Evolutionary conservation across 208 protist genomes (phyloP).

Genomic region (Naegleria gruberi): DNA sequence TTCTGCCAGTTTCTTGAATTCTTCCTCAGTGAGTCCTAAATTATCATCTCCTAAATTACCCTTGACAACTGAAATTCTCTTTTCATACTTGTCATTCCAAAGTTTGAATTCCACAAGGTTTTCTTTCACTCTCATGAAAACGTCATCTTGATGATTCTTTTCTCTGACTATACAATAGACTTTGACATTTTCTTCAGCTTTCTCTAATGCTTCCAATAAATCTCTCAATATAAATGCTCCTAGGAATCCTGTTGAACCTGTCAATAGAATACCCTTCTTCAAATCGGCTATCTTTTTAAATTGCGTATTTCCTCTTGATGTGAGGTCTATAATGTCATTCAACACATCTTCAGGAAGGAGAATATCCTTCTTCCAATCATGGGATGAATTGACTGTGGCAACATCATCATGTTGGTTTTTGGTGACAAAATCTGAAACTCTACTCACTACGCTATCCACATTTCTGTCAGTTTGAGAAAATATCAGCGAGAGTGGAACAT

Average conservation of each 20-base stretch:
- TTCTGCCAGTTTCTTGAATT: neutral
- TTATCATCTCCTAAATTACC: neutral
- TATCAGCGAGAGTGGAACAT: neutral
- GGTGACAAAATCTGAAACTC: neutral
- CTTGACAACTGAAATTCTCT: neutral
- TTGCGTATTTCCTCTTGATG: neutral
- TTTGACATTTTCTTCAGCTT: neutral
- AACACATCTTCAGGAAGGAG: neutral
- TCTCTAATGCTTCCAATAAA: neutral
- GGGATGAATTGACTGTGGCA: neutral
- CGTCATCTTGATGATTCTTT: neutral
- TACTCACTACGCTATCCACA: neutral
- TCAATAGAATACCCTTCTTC: neutral
- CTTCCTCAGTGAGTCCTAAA: neutral
- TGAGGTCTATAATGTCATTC: neutral
- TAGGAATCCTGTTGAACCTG: constrained; percentile 12
- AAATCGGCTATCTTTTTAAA: neutral
- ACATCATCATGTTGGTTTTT: no score
- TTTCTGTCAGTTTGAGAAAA: neutral
- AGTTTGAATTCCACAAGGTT: neutral
- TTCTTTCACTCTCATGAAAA: neutral
- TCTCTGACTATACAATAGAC: constrained; percentile 16
- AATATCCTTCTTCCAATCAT: neutral
- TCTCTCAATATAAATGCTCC: neutral
- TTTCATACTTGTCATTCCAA: neutral